Conservation (phyloP, 352 stramenopile species). For the Halophytophthora batemanensis region DNA sequence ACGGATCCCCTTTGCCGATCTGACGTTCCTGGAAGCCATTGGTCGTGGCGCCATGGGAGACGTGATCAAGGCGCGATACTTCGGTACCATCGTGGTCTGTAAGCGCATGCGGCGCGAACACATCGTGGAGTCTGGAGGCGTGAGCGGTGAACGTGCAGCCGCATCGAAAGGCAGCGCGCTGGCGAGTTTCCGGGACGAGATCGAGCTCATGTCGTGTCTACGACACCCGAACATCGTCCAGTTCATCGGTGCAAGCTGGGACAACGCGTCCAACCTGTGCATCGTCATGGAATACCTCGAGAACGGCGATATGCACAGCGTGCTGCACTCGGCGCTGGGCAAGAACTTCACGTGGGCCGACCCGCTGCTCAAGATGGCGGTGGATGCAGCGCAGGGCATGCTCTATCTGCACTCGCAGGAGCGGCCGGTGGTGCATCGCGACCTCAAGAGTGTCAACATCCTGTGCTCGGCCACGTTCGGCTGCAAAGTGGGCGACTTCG, state of each 20-base stretch:
- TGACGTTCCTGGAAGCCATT: slow-evolving; percentile 80
- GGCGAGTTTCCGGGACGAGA: slow-evolving; percentile 80
- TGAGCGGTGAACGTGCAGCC: slow-evolving; percentile 14
- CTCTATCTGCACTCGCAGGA: slow-evolving; percentile 87
- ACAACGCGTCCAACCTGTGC: slow-evolving; percentile 86
- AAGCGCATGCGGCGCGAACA: slow-evolving; percentile 86
- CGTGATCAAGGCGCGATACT: slow-evolving; percentile 88
- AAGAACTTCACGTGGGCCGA: slow-evolving; percentile 84
- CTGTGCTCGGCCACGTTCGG: slow-evolving; percentile 85
- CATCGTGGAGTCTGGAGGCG: slow-evolving; percentile 46
- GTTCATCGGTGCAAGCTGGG: slow-evolving; percentile 87
- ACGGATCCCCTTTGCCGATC: slow-evolving; percentile 80
- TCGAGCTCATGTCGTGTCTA: slow-evolving; percentile 84
- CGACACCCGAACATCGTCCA: slow-evolving; percentile 88
- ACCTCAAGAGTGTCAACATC: slow-evolving; percentile 89
- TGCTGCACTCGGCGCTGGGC: slow-evolving; percentile 77
- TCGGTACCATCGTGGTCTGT: slow-evolving; percentile 85
- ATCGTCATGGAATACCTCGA: slow-evolving; percentile 91
- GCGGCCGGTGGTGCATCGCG: slow-evolving; percentile 77
- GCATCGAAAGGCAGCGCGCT: slow-evolving; percentile 35
- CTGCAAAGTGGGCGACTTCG: slow-evolving; percentile 88
- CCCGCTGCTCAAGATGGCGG: slow-evolving; percentile 83
- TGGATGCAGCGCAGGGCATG: slow-evolving; percentile 85
- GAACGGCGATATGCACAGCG: slow-evolving; percentile 86
- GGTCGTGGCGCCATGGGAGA: slow-evolving; percentile 79